Percentiles rank a stretch among this genome's conserved stretches.
These are phyloP conservation scores for Purpureocillium takamizusanense DNA, from an alignment of 2,329 filamentous ascomycete genomes.

Conservation along the genomic window DNA sequence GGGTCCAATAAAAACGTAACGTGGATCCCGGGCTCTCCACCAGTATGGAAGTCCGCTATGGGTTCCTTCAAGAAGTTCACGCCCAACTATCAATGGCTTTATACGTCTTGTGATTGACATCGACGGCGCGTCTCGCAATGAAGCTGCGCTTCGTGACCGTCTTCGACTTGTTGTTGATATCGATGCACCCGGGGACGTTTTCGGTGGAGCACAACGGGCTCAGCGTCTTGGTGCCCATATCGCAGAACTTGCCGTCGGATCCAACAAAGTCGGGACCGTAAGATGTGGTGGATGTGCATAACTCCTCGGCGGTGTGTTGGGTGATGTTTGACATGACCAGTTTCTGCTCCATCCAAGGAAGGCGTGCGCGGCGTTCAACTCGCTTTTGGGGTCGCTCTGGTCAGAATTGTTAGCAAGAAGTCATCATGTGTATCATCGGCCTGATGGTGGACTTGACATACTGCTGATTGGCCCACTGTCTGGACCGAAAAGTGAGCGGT, in stretches of 20 bases:
- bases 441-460: not conserved
- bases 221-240: constrained; percentile 6
- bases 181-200: constrained; percentile 2
- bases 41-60: no score
- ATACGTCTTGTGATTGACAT: no score
- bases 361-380: not conserved
- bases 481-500: constrained; percentile 3
- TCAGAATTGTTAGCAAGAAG: not conserved
- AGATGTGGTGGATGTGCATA: constrained; percentile 4
- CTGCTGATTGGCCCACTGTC: constrained; percentile 6
- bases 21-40: no score
- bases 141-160: constrained; percentile 1
- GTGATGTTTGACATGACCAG: constrained; percentile 4
- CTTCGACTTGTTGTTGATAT: not conserved
- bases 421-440: no score
- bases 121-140: not conserved
- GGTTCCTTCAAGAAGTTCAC: no score
- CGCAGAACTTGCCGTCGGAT: constrained; percentile 3
- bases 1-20: no score
- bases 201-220: constrained; percentile 4
- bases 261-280: constrained; percentile 6
- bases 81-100: no score
- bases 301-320: constrained; percentile 2
- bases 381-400: not conserved
- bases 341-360: constrained; percentile 3